Percentiles rank a stretch among this genome's conserved stretches.
These are phyloP conservation scores for Tuber magnatum DNA, from an alignment of 495 filamentous ascomycete genomes.

Conservation along the genomic window DNA sequence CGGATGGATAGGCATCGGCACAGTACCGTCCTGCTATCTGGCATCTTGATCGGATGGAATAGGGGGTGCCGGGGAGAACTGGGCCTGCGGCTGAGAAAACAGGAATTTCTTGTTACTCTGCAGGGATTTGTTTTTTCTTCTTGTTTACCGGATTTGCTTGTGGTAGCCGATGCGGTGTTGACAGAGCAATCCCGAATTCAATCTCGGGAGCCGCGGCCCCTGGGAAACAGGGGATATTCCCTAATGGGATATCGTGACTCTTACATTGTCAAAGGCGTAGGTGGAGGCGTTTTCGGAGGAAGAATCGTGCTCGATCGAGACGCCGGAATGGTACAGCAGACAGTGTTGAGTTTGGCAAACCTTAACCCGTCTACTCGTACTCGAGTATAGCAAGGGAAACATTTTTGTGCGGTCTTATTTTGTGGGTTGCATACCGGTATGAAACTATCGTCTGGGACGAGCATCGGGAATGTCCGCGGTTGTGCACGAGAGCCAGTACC, in stretches of 20 bases:
- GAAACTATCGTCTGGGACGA: neutral
- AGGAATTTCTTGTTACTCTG: neutral
- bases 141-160: neutral
- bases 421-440: neutral
- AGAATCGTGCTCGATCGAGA: neutral
- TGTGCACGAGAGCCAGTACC: neutral
- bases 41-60: neutral
- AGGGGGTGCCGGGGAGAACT: neutral
- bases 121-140: neutral
- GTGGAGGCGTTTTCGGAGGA: neutral
- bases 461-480: neutral
- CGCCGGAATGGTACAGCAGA: neutral
- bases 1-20: neutral
- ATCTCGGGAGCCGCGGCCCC: neutral
- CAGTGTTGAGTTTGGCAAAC: neutral
- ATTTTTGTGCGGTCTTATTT: neutral
- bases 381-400: neutral
- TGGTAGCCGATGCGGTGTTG: neutral
- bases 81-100: constrained; percentile 1
- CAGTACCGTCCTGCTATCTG: neutral
- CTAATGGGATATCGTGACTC: neutral
- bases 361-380: neutral
- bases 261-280: neutral
- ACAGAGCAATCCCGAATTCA: neutral
- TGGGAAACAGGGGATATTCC: neutral